phyloP scores from a whole-genome alignment of 192 early-diverging fungal species.

The Funneliformis geosporum region DNA sequence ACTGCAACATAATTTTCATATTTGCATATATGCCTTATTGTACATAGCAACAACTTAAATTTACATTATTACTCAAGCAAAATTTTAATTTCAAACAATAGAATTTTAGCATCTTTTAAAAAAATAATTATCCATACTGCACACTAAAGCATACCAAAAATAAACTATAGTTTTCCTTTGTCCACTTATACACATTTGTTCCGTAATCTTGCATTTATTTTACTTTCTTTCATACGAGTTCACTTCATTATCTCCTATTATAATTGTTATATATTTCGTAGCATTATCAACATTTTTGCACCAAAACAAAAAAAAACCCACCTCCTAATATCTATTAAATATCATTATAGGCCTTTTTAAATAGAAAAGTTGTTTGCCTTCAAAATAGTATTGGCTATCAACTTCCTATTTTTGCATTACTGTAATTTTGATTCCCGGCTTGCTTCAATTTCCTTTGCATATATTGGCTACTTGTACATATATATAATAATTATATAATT shows the following conservation, averaged over 20 bases:
- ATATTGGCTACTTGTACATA: background rate
- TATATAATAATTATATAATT: slow-evolving; percentile 3
- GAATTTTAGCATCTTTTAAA: slow-evolving; percentile 23
- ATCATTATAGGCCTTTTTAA: slow-evolving; percentile 9
- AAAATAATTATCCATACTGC: background rate
- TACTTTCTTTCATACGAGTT: background rate
- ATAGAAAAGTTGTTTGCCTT: slow-evolving; percentile 25
- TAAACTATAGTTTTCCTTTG: background rate
- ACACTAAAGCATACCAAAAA: slow-evolving; percentile 1
- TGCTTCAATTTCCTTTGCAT: slow-evolving; percentile 15
- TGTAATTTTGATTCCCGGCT: background rate
- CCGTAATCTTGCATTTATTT: background rate
- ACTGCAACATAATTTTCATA: slow-evolving; percentile 3
- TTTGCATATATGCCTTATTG: slow-evolving; percentile 27
- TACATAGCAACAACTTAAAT: slow-evolving; percentile 15
- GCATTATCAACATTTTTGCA: background rate
- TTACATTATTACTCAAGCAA: slow-evolving; percentile 16
- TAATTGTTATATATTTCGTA: slow-evolving; percentile 6
- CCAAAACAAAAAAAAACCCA: background rate
- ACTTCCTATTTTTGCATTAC: background rate
- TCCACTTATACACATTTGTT: background rate
- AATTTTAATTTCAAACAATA: slow-evolving; percentile 8
- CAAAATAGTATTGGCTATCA: slow-evolving; percentile 20
- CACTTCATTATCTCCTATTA: background rate
- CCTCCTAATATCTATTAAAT: background rate